A percentile compares a stretch with the other conserved stretches of the same genome.
These are phyloP conservation scores for Plasmodium ovale DNA, from an alignment of 169 alveolate species.

Conservation along the genomic window DNA sequence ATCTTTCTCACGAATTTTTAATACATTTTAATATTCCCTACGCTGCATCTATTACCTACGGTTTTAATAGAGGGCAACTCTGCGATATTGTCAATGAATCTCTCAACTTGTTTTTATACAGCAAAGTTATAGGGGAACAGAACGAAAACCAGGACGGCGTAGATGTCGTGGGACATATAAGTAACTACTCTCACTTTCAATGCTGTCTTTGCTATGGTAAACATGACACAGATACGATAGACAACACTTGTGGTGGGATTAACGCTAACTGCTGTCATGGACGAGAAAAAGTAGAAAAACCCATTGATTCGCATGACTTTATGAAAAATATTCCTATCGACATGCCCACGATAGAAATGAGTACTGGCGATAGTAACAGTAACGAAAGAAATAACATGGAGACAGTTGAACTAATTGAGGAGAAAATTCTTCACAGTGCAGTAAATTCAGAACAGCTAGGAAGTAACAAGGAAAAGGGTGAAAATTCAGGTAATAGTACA, in stretches of 20 bases:
- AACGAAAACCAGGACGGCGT: neutral
- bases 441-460: neutral
- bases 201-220: too few relatives aligned
- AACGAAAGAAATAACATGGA: neutral
- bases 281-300: too few relatives aligned
- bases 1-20: constrained; percentile 1
- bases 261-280: too few relatives aligned
- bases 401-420: neutral
- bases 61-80: constrained; percentile 59
- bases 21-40: constrained; percentile 24
- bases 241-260: too few relatives aligned
- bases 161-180: neutral
- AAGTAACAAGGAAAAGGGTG: neutral
- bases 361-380: neutral
- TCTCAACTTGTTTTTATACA: constrained; percentile 30
- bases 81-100: constrained; percentile 51
- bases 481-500: neutral
- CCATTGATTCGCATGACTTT: too few relatives aligned
- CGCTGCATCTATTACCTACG: constrained; percentile 59
- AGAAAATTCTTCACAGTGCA: neutral
- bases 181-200: too few relatives aligned
- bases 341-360: neutral
- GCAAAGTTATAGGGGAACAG: neutral
- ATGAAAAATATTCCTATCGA: neutral
- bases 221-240: too few relatives aligned